These are phyloP conservation scores for Naganishia randhawae DNA, from an alignment of 768 basidiomycete genomes.

Conservation along the genomic window DNA sequence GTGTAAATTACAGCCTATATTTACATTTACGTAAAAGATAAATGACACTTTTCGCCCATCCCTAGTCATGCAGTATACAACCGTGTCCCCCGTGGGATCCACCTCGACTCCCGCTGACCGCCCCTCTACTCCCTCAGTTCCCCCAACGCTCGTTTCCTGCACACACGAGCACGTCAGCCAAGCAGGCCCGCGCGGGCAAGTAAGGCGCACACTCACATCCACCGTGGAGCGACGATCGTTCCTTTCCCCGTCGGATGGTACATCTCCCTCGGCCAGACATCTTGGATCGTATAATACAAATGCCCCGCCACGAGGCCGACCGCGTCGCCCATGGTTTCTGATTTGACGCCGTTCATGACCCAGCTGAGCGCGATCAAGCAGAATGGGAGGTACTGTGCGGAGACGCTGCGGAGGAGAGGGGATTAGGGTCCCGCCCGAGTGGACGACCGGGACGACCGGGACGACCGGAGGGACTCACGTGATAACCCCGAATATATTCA, in stretches of 20 bases:
- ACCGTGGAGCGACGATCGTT: slow-evolving; percentile 21
- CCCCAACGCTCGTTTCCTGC: slow-evolving; percentile 1
- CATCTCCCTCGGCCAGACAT: slow-evolving; percentile 50
- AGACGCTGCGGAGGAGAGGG: slow-evolving; percentile 55
- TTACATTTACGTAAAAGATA: too few relatives aligned
- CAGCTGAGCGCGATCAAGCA: slow-evolving; percentile 79
- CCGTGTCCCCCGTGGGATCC: too few relatives aligned
- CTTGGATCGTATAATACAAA: slow-evolving; percentile 48
- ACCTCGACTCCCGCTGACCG: too few relatives aligned
- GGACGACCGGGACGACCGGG: neutral
- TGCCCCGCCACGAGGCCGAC: slow-evolving; percentile 48
- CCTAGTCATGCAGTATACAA: too few relatives aligned
- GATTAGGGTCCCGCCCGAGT: neutral
- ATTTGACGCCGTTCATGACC: slow-evolving; percentile 45
- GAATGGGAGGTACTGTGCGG: slow-evolving; percentile 89
- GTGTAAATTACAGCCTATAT: too few relatives aligned
- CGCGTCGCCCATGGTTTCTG: slow-evolving; percentile 47
- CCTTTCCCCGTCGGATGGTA: slow-evolving; percentile 41
- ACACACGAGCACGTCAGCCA: neutral
- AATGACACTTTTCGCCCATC: too few relatives aligned
- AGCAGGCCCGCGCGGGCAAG: neutral
- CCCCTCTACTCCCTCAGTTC: slow-evolving; percentile 4
- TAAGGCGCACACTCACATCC: slow-evolving; percentile 21
- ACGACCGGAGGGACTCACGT: slow-evolving; percentile 53
- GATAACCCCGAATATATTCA: slow-evolving; percentile 89